Base-by-base conservation (phyloP, 306 rosid genomes). In the Prunus salicina region DNA sequence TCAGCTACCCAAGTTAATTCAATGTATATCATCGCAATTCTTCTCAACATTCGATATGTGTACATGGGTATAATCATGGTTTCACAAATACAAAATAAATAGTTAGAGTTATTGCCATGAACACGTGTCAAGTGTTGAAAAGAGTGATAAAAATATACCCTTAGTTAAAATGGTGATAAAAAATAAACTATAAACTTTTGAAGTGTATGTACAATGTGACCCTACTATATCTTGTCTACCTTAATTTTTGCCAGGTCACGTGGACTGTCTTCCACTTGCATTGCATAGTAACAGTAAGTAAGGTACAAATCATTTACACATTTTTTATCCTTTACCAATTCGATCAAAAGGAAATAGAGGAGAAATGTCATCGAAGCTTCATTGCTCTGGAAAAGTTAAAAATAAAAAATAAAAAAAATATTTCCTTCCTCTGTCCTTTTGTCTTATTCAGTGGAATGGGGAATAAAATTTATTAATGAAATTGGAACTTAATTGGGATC, bases 191-290 rank as follows among this genome's bases (percentile, higher is more conserved):
- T 19, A 1, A 15, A 49, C 0, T 15, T 22, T 25, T 6, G 15
- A 22, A 67, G 4, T 45, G 25, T 14, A 45, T 9, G n/a, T 15
- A 14, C 55, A 13, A 11, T 2, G 28, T 1, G 45, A 45, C 53
- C 30, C 1, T 6, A 20, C 10, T 24, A 7, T 18, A 27, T 27
- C 8, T 2, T 38, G 18, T 46, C 28, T 67, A 24, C 27, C 13
- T 50, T 16, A 8, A 51, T 51, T 51, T 51, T 70, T 19, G 27
- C 32, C 24, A 38, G 58, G 14, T 8, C 57, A 47, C 62, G 30
- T 52, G 74, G 63, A 6, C 15, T 32, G 64, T 71, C 65, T n/a
- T 71, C 15, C 60, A 71, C 64, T 4, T 32, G 75, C 20, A 53
- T 4, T 71, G 51, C 20, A 53, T 71, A 58, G 64, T 12, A n/a